phyloP scores from a whole-genome alignment of 2,329 filamentous ascomycete species.

The Penicillium sp. region DNA sequence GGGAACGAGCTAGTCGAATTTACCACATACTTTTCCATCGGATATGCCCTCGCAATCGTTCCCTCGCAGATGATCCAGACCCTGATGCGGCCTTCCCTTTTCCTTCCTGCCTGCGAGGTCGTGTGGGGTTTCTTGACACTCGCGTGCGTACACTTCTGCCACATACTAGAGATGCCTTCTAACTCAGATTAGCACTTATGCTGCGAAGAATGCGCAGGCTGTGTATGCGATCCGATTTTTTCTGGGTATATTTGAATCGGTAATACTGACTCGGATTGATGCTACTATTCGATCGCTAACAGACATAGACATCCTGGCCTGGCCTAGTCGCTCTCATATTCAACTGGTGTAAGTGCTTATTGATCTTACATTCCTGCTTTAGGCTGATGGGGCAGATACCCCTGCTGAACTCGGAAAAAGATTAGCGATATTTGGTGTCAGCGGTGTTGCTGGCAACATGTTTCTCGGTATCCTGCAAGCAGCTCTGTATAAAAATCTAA shows the following conservation, averaged over 20 bases:
- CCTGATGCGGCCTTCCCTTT: constrained; percentile 25
- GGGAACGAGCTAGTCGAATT: constrained; percentile 50
- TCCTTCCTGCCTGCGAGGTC: constrained; percentile 29
- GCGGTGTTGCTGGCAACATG: constrained; percentile 23
- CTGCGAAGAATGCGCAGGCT: constrained; percentile 36
- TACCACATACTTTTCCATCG: constrained; percentile 48
- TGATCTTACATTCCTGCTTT: not conserved
- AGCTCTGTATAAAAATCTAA: constrained; percentile 24
- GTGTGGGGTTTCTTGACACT: constrained; percentile 33
- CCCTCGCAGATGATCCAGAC: constrained; percentile 26
- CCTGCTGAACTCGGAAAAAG: constrained; percentile 22
- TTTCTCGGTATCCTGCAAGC: constrained; percentile 26
- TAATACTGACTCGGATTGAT: not conserved
- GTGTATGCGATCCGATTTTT: constrained; percentile 45
- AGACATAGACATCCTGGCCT: constrained; percentile 32
- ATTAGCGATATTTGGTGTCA: constrained; percentile 25
- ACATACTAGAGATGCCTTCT: not conserved
- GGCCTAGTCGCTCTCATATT: constrained; percentile 32
- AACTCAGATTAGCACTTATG: constrained; percentile 1
- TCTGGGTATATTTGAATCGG: constrained; percentile 41
- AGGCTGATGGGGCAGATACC: constrained; percentile 2
- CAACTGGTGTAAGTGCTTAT: constrained; percentile 23
- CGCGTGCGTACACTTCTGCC: constrained; percentile 14
- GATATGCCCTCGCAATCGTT: constrained; percentile 43
- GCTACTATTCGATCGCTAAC: not conserved